Evolutionary conservation across 108 stramenopile species (phyloP).

Genomic region (Cyclotella baltica): DNA sequence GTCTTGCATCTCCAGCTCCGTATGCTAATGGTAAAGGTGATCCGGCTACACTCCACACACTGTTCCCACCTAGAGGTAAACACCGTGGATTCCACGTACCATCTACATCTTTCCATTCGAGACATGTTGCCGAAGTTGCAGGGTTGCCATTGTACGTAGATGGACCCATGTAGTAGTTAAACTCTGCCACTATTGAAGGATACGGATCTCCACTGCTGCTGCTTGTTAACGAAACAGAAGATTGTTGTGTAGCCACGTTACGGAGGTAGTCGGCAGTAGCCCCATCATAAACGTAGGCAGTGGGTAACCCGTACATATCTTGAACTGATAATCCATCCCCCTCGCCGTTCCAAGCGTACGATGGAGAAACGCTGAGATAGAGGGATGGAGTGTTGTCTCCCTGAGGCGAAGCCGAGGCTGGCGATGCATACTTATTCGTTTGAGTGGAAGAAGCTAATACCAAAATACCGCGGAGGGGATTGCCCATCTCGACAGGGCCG

Average conservation of each 20-base stretch:
- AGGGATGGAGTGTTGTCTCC: slow-evolving; percentile 77
- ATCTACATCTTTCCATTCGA: slow-evolving; percentile 78
- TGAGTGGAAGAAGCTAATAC: slow-evolving; percentile 62
- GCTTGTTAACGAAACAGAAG: slow-evolving; percentile 18
- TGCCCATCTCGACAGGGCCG: slow-evolving; percentile 45
- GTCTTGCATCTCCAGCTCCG: slow-evolving; percentile 24
- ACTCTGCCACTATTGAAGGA: slow-evolving; percentile 67
- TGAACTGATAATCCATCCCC: slow-evolving; percentile 63
- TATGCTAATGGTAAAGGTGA: slow-evolving; percentile 51
- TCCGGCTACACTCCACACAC: slow-evolving; percentile 81
- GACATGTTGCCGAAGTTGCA: slow-evolving; percentile 54
- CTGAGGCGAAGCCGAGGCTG: slow-evolving; percentile 68
- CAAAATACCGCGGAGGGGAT: slow-evolving; percentile 74
- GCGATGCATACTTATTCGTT: slow-evolving; percentile 46
- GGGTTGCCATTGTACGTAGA: slow-evolving; percentile 45
- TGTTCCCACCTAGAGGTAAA: slow-evolving; percentile 82
- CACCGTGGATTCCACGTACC: slow-evolving; percentile 81
- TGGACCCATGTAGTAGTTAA: slow-evolving; percentile 92
- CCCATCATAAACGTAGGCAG: slow-evolving; percentile 64
- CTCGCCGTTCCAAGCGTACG: slow-evolving; percentile 79
- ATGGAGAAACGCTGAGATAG: slow-evolving; percentile 52
- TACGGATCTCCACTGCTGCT: slow-evolving; percentile 23
- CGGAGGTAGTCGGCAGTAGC: slow-evolving; percentile 60
- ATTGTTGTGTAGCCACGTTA: slow-evolving; percentile 35
- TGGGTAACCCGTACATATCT: slow-evolving; percentile 82